Percentiles rank a stretch among this genome's conserved stretches.
phyloP scores from a whole-genome alignment of 805 yeast genomes.

The Saturnispora halmiae region DNA sequence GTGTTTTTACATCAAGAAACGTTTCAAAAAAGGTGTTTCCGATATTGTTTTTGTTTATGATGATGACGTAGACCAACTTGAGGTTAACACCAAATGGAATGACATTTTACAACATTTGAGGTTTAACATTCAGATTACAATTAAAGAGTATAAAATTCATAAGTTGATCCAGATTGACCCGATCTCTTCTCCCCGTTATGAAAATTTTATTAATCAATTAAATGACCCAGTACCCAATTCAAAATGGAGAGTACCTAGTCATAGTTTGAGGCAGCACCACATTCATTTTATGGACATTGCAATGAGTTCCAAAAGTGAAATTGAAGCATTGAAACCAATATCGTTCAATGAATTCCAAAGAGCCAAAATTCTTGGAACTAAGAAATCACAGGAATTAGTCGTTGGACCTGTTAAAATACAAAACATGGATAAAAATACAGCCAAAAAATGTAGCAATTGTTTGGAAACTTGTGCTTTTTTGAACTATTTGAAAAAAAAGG shows the following conservation, averaged over 20 bases:
- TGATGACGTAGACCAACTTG: neutral
- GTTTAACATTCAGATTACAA: conserved; percentile 3
- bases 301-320: neutral
- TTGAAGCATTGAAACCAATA: neutral
- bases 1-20: conserved; percentile 1
- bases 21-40: neutral
- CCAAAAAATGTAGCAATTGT: neutral
- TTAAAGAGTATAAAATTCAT: neutral
- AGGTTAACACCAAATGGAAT: neutral
- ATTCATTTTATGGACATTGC: neutral
- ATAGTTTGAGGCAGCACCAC: neutral
- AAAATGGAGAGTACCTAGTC: conserved; percentile 6
- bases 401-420: neutral
- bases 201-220: neutral
- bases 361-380: neutral
- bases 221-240: neutral
- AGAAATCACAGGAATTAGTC: neutral
- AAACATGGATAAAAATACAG: neutral
- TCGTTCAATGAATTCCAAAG: neutral
- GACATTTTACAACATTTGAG: neutral
- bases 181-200: conserved; percentile 4
- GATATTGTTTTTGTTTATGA: conserved; percentile 5
- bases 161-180: conserved; percentile 1
- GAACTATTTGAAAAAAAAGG: neutral
- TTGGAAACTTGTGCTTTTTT: neutral